A percentile compares a stretch with the other conserved stretches of the same genome.
phyloP scores from a whole-genome alignment of 176 grass and related monocot genomes.

The Paspalum vaginatum region DNA sequence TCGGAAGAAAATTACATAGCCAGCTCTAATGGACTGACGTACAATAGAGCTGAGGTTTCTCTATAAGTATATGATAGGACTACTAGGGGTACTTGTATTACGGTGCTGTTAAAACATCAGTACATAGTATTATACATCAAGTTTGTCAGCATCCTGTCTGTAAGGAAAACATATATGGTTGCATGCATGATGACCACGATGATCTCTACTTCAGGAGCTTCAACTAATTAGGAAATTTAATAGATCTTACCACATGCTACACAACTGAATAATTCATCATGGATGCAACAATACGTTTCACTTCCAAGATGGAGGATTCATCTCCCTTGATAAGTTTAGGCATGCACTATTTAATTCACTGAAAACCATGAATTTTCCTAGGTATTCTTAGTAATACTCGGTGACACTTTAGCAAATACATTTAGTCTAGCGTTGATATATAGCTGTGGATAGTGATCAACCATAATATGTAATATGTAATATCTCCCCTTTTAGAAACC shows the following conservation, averaged over 20 bases:
- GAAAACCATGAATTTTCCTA: not conserved
- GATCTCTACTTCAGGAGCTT: not conserved
- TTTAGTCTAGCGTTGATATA: not conserved
- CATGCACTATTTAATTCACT: not conserved
- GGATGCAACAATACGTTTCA: not conserved
- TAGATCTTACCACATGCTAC: not conserved
- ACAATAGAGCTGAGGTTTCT: not conserved
- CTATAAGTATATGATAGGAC: not conserved
- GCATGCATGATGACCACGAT: not conserved
- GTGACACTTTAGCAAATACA: not conserved
- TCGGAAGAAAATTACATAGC: not conserved
- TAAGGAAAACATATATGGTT: not conserved
- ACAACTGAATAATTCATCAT: not conserved
- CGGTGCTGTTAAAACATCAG: no score
- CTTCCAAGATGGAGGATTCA: not conserved
- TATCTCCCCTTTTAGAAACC: not conserved
- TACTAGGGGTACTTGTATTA: not conserved
- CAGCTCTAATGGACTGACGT: not conserved
- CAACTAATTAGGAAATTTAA: not conserved
- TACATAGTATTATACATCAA: not conserved
- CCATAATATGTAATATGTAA: not conserved
- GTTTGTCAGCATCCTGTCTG: not conserved
- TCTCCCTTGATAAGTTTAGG: not conserved
- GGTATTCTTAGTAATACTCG: not conserved
- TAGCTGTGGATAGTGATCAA: not conserved